Base-by-base conservation (phyloP, 2,329 filamentous ascomycete species). In the Cercospora sojina region DNA sequence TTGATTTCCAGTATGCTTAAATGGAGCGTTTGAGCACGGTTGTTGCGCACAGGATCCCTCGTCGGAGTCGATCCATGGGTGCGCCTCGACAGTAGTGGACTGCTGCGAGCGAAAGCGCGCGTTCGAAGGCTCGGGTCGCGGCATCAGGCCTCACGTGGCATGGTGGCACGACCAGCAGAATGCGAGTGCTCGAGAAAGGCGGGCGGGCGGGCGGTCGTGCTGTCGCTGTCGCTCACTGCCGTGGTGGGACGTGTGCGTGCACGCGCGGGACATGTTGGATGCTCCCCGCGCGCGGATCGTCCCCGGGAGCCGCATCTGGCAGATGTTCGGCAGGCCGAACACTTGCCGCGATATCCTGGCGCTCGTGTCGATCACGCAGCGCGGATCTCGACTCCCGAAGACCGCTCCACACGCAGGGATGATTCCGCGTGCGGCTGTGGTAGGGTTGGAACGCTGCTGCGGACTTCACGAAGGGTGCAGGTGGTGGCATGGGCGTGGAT, bases 311-410 rank as follows among this genome's bases (percentile, higher is more conserved):
- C 47, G 47, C 47, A n/a, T 23, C 6, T 23, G 47, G 47, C 20
- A 23, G 47, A 51, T 51, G 10, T 51, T 51, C 47, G 47, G 47
- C 47, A 51, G 47, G 12, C 47, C 47, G 47, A 51, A 27, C 23
- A 4, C 23, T 51, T 27, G 27, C 53, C 20, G 53, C 53, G 13
- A 31, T 2, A 56, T 56, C 25, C 60, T 51, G 51, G 62, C 31
- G 51, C 32, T 62, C 29, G 60, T 32, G 49, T 63, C 60, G 60
- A 63, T 63, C 49, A 38, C 6, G 60, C 60, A 27, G 18, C 27
- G 47, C 59, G 59, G 59, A 61, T 61, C 38, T 49, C 41, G 51
- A 63, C n/a, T 41, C 51, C 60, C 60, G 60, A 29, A 56, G 13
- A 13, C 60, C 49, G 60, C 60, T 41, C 32, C 60, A 56, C 43